Evolutionary conservation across 306 rosid species (phyloP), one percentile per base, ranked within the genome.

Genomic region (Sechiopsis laciniata): DNA sequence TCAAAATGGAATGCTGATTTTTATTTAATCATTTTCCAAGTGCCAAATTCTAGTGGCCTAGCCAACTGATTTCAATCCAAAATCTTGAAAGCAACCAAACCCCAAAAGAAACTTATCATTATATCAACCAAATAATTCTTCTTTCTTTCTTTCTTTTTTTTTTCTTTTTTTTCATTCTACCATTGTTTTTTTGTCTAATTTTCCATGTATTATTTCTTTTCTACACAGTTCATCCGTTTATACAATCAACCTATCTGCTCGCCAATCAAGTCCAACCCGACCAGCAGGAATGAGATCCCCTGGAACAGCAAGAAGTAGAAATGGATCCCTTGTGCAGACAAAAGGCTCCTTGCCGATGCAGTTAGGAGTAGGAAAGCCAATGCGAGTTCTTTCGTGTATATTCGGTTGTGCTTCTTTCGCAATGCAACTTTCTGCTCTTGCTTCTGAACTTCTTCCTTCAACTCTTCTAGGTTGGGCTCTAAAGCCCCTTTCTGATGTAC

Each of bases 271-370:
- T 92, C 97, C 74, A 92, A 83, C 73, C 97, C 97, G 55, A 92
- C 96, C 55, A 92, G 82, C 78, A 92, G 83, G 79, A 92, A 92
- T 7, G 97, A 90, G 42, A 92, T 75, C 50, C 97, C 97, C 69
- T 92, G 97, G 73, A 92, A 92, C 68, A 92, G 76, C 87, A 92
- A 79, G 89, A 92, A 92, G 86, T 92, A 92, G 85, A 92, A 92
- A 75, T 92, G 97, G 81, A 92, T 88, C 42, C 97, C 97, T 77
- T 92, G 97, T 32, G 96, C 96, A 12, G 97, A 90, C n/a, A 92
- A 81, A n/a, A 92, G 87, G 77, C 96, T 90, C 80, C 97, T 82
- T 3, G 96, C 96, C 7, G 97, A 80, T 45, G 97, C 97, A 26
- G 97, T 90, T 75, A 92, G 78, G 16, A 92, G 95, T 22, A 90